phyloP scores from a whole-genome alignment of 164 flowering plant genomes.

The Berberis vulgaris region DNA sequence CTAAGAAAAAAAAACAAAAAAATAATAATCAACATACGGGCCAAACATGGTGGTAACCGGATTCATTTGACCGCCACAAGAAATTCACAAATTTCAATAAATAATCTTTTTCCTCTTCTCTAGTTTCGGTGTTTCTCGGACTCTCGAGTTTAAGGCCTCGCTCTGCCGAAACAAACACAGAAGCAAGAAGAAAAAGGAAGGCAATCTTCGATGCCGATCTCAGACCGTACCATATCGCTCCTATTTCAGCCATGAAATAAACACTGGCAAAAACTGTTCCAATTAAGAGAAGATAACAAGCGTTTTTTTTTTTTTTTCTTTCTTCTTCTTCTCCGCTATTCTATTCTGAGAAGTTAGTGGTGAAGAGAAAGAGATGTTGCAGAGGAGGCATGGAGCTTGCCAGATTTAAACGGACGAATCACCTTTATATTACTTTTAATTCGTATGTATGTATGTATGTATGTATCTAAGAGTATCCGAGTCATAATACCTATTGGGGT shows the following conservation, averaged over 20 bases:
- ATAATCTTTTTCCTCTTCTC: constrained; percentile 14
- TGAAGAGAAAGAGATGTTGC: too few relatives aligned
- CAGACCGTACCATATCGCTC: constrained; percentile 33
- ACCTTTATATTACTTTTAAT: too few relatives aligned
- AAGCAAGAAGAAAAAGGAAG: constrained; percentile 38
- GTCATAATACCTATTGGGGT: too few relatives aligned
- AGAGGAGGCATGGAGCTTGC: too few relatives aligned
- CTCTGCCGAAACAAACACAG: constrained; percentile 61
- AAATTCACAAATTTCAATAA: constrained; percentile 34
- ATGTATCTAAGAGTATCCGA: too few relatives aligned
- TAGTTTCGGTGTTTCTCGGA: constrained; percentile 12
- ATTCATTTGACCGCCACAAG: constrained; percentile 54
- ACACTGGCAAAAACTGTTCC: too few relatives aligned
- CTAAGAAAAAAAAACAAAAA: background rate
- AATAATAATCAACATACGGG: constrained; percentile 48
- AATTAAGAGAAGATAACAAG: too few relatives aligned
- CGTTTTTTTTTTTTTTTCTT: too few relatives aligned
- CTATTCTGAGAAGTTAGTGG: too few relatives aligned
- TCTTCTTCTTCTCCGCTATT: too few relatives aligned
- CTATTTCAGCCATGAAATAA: constrained; percentile 33
- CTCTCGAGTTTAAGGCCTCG: constrained; percentile 32
- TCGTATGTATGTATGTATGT: too few relatives aligned
- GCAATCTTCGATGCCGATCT: constrained; percentile 28
- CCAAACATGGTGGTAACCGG: constrained; percentile 88
- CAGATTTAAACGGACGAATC: too few relatives aligned